These are phyloP conservation scores for Leccinum barrowsii DNA, from an alignment of 768 basidiomycete genomes.

Conservation along the genomic window DNA sequence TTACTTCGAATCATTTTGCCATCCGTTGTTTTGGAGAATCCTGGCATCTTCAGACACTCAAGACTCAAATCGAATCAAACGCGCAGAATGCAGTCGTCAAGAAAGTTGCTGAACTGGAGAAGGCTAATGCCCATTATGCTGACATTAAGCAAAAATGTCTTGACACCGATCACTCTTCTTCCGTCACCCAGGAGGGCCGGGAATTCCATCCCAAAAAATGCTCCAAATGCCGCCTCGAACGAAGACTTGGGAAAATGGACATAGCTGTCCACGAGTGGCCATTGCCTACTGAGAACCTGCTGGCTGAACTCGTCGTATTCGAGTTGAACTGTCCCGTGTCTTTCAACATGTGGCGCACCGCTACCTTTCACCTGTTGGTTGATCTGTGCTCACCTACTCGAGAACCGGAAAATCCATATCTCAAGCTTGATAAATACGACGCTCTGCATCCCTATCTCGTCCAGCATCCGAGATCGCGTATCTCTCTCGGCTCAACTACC, in stretches of 20 bases:
- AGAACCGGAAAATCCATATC: conserved; percentile 8
- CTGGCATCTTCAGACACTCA: conserved; percentile 22
- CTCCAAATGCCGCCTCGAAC: conserved; percentile 29
- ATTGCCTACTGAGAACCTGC: conserved; percentile 29
- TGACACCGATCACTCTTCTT: neutral
- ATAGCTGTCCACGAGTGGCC: conserved; percentile 48
- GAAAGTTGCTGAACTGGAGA: conserved; percentile 31
- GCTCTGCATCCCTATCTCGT: conserved; percentile 12
- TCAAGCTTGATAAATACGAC: conserved; percentile 10
- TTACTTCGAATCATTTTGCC: conserved; percentile 26
- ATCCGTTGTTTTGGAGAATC: conserved; percentile 35
- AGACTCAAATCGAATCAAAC: conserved; percentile 26
- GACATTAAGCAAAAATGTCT: conserved; percentile 13
- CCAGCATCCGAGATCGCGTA: conserved; percentile 17
- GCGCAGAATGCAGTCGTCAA: conserved; percentile 20
- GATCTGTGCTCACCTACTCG: conserved; percentile 30
- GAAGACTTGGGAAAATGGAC: conserved; percentile 17
- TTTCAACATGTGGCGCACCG: conserved; percentile 43
- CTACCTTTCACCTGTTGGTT: conserved; percentile 37
- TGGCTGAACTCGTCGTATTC: conserved; percentile 36
- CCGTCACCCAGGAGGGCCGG: conserved; percentile 1
- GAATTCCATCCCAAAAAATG: conserved; percentile 17
- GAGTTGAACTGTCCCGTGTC: conserved; percentile 38
- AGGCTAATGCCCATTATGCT: conserved; percentile 20
- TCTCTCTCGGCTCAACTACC: conserved; percentile 23